These are phyloP conservation scores for Cyclotella atomus DNA, from an alignment of 108 stramenopile species.

Conservation along the genomic window DNA sequence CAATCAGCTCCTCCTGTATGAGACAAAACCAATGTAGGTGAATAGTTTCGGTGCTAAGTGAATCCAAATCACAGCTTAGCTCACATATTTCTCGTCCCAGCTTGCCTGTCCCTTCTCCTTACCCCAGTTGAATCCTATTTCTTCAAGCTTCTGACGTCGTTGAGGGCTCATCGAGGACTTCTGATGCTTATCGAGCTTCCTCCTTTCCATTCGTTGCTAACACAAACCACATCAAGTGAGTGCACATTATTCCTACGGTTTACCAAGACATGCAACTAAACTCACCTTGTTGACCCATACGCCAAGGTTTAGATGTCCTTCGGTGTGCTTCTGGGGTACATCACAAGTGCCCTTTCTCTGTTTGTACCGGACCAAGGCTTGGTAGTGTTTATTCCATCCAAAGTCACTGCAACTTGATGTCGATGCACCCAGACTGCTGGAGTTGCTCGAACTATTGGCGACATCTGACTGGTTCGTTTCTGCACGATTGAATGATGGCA, in stretches of 20 bases:
- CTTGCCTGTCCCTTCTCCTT: constrained; percentile 56
- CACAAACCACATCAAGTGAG: too few species aligned
- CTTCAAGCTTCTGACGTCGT: constrained; percentile 42
- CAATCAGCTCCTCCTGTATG: constrained; percentile 3
- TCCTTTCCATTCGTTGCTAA: constrained; percentile 72
- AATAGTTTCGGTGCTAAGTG: background rate
- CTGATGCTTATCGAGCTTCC: constrained; percentile 39
- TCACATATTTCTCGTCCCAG: constrained; percentile 61
- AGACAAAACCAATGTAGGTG: background rate
- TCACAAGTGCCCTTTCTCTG: constrained; percentile 52
- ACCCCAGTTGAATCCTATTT: constrained; percentile 68
- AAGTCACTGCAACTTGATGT: background rate
- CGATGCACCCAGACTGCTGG: background rate
- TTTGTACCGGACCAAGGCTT: constrained; percentile 2
- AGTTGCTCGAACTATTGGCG: constrained; percentile 9
- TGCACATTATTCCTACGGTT: too few species aligned
- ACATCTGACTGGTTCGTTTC: constrained; percentile 4
- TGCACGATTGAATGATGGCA: background rate
- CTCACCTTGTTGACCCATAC: constrained; percentile 16
- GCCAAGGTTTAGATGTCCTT: constrained; percentile 22
- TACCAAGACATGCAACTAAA: background rate
- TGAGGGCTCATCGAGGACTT: constrained; percentile 50
- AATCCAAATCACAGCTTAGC: background rate
- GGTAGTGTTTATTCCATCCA: constrained; percentile 5
- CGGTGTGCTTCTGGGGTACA: constrained; percentile 58